Base-by-base conservation (phyloP, 148 eudicot species). In the Pharnaceum exiguum region DNA sequence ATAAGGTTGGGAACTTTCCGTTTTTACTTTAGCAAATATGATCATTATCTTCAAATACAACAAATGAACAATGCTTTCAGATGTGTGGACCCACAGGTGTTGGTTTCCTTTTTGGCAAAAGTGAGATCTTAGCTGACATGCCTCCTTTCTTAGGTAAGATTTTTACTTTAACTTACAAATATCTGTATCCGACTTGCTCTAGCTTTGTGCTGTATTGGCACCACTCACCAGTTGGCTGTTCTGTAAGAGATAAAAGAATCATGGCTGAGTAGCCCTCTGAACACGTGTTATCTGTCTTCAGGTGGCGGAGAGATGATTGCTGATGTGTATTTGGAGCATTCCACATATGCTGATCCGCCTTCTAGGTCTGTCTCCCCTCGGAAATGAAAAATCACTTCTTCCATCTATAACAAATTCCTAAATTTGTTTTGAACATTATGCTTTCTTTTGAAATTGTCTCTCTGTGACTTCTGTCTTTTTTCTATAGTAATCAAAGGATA, bases 1-100 rank as follows among this genome's bases (percentile, higher is more conserved):
- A 93, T 69, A 93, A 93, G 95, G 98, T 93, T 44, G 65, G 82
- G 48, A 60, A 29, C 35, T 66, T 73, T 10, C 51, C 17, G 16
- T 75, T 40, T 55, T 45, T 39, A 26, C 62, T 42, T 51, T 46
- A 48, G 51, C 73, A 51, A 49, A 29, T 37, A 35, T 44, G 23
- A 54, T n/a, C 28, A 16, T 35, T 29, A 46, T 65, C 21, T 39
- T 62, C 60, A 45, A 10, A 69, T 66, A 73, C 71, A 69, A 79
- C 75, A 54, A 76, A 50, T 85, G 69, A 81, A 73, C 90, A 83
- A 51, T 76, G 75, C 86, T 88, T n/a, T 85, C 93, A 93, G 99
- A 93, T 93, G 99, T 93, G 99, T 83, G 99, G 99, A 79, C 99
- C 99, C 79, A 93, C 96, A 79, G 96, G 99, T 81, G 44, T 89